Conservation (phyloP, 2,329 filamentous ascomycete species). For the Cercospora sesami region DNA sequence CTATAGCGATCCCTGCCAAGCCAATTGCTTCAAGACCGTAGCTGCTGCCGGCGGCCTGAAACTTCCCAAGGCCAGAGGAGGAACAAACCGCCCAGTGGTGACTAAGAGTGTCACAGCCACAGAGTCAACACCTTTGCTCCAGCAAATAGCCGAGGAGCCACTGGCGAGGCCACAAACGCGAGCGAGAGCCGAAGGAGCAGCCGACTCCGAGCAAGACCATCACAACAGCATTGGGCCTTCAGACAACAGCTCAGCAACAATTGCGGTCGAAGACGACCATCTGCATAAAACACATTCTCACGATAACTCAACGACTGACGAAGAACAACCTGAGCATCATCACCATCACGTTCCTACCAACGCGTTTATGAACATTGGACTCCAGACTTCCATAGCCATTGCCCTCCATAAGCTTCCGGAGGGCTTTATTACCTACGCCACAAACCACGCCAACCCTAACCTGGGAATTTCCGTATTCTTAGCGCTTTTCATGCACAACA, state of each 20-base stretch:
- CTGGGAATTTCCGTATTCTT: constrained; percentile 92
- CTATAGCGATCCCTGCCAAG: constrained; percentile 61
- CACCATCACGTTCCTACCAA: constrained; percentile 96
- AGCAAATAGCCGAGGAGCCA: constrained; percentile 27
- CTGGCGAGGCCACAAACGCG: constrained; percentile 19
- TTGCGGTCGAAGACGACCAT: constrained; percentile 6
- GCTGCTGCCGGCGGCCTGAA: constrained; percentile 41
- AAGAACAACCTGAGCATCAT: constrained; percentile 51
- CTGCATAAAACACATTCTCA: constrained; percentile 26
- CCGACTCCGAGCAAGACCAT: constrained; percentile 11
- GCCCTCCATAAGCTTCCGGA: constrained; percentile 94
- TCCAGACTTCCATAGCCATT: constrained; percentile 93
- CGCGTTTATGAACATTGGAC: constrained; percentile 88
- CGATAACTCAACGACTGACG: constrained; percentile 16
- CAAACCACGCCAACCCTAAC: constrained; percentile 88
- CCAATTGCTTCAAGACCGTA: constrained; percentile 59
- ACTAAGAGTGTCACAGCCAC: constrained; percentile 31
- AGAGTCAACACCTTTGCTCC: constrained; percentile 37
- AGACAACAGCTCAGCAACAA: constrained; percentile 25
- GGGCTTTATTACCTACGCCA: constrained; percentile 86
- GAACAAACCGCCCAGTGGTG: constrained; percentile 26
- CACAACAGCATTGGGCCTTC: constrained; percentile 19
- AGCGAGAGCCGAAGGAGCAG: constrained; percentile 20
- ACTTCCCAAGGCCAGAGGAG: constrained; percentile 28
- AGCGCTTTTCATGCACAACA: constrained; percentile 96